Conservation (phyloP, 305 asterid genomes). For the Petunia hybrid region DNA sequence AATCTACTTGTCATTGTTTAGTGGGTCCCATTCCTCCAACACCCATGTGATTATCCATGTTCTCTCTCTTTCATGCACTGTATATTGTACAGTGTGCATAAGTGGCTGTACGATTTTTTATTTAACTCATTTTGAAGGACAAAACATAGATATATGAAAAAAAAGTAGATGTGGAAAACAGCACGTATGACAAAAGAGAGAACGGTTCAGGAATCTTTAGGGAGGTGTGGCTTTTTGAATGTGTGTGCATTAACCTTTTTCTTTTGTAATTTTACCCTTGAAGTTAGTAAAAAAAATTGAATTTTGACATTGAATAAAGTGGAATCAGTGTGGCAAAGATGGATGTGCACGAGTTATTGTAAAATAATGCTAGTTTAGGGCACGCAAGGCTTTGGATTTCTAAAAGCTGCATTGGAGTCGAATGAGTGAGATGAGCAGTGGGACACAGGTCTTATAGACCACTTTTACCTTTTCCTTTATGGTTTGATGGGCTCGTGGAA, state of each 20-base stretch:
- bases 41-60: slow-evolving; percentile 35
- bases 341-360: slow-evolving; percentile 12
- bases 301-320: slow-evolving; percentile 24
- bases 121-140: not conserved
- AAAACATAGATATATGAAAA: not conserved
- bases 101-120: not conserved
- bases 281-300: not conserved
- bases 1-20: slow-evolving; percentile 11
- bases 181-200: slow-evolving; percentile 15
- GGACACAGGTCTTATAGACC: not conserved
- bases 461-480: slow-evolving; percentile 2
- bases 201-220: slow-evolving; percentile 30
- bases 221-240: slow-evolving; percentile 10
- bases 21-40: slow-evolving; percentile 33
- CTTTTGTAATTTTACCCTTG: not conserved
- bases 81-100: slow-evolving; percentile 28
- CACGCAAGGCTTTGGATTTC: not conserved
- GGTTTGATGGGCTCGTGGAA: slow-evolving; percentile 13
- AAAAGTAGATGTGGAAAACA: not conserved
- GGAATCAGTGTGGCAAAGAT: not conserved
- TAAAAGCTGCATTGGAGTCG: not conserved
- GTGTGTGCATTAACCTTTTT: not conserved
- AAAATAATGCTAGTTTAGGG: not conserved
- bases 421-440: not conserved
- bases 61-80: slow-evolving; percentile 4